Evolutionary conservation across 164 flowering plant species (phyloP), one percentile per base, ranked within the genome.

Genomic region (Vitis amurensis): DNA sequence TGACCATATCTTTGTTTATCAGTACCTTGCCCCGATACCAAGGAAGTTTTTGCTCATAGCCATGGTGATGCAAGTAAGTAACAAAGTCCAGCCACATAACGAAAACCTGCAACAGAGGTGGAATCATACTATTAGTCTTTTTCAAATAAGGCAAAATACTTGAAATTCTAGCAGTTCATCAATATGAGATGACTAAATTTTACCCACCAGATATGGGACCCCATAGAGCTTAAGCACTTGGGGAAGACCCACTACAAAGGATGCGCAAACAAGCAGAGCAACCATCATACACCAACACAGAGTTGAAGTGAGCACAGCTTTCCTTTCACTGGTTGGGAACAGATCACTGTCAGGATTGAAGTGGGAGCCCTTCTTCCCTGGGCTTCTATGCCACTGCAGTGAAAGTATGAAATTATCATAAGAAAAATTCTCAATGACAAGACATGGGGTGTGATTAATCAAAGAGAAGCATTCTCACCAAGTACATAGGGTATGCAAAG

Each of bases 321-420:
- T 84, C 71, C 76, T 87, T 74, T 93, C 97, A 71, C 60, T 88
- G 4, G 93, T 89, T n/a, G 68, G 70, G 69, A 95, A 95, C 84
- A 95, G 73, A 66, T 87, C 85, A 44, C 99, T 90, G 69, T 77
- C 72, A 7, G 99, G 98, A 55, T 93, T 58, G 67, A 75, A 95
- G 67, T 95, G 99, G 23, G 98, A 95, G 23, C 99, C 99, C n/a
- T 63, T 68, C 77, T 93, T 95, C 17, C 99, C 98, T 12, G 99
- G 99, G 74, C 94, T 95, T 73, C 99, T 77, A 27, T 66, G 11
- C 95, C 92, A 95, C 97, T 95, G 85, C 27, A 44, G 31, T 53
- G 2, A 61, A 37, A 37, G 44, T 37, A 37, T 37, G 44, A 37
- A 23, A 37, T 37, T 6, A 37, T 37, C 44, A 37, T 37, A 37